These are phyloP conservation scores for Adenanthera pavonina DNA, from an alignment of 306 rosid species.

Conservation along the genomic window DNA sequence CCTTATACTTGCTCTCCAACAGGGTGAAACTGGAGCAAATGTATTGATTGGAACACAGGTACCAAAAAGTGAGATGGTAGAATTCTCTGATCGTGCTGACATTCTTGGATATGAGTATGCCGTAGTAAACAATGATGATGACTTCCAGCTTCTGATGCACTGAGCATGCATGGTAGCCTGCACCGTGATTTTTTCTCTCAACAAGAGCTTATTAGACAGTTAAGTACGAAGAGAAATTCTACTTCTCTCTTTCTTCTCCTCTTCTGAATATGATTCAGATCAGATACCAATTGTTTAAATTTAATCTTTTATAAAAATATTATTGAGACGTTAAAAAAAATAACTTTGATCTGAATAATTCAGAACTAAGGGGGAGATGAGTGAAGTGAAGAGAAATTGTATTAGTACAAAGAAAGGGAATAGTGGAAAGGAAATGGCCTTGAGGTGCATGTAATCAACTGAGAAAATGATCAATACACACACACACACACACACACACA, in stretches of 20 bases:
- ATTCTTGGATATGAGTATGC: slow-evolving; percentile 71
- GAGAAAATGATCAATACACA: slow-evolving; percentile 21
- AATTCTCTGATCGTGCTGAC: slow-evolving; percentile 58
- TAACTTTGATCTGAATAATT: no score
- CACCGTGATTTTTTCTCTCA: not conserved
- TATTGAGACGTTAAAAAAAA: no score
- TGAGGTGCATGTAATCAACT: not conserved
- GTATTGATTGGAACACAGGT: slow-evolving; percentile 90
- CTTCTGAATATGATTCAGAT: no score
- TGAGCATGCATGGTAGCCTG: slow-evolving; percentile 33
- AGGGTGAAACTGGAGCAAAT: slow-evolving; percentile 92
- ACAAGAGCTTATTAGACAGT: slow-evolving; percentile 5
- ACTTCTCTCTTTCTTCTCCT: no score
- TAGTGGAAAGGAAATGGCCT: not conserved
- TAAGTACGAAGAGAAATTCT: not conserved
- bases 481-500: no score
- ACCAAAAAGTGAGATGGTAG: slow-evolving; percentile 58
- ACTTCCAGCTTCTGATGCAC: slow-evolving; percentile 79
- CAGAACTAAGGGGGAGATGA: no score
- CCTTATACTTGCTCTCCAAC: slow-evolving; percentile 27
- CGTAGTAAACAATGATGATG: slow-evolving; percentile 61
- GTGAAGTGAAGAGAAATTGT: no score
- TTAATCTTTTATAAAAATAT: no score
- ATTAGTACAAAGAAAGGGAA: not conserved
- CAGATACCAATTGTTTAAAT: no score